These are phyloP conservation scores for Aspergillus tamarii DNA, from an alignment of 2,329 filamentous ascomycete species.

Conservation along the genomic window DNA sequence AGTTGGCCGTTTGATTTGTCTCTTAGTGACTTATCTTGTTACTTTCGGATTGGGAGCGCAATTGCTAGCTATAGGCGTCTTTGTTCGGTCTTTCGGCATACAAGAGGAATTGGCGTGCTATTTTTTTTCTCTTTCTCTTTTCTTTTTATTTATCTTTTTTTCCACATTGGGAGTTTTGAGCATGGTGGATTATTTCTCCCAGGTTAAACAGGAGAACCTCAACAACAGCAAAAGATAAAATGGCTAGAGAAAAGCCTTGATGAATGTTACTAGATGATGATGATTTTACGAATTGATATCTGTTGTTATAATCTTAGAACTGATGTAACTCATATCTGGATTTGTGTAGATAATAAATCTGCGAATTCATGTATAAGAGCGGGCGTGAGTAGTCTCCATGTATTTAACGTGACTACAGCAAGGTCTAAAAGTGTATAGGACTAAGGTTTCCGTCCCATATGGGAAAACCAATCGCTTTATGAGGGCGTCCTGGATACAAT, in stretches of 20 bases:
- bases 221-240: not conserved
- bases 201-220: not conserved
- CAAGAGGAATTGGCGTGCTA: not conserved
- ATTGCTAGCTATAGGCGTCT: conserved; percentile 3
- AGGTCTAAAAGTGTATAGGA: not conserved
- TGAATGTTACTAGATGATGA: conserved; percentile 9
- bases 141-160: no score
- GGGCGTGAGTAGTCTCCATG: no score
- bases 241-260: not conserved
- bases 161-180: conserved; percentile 2
- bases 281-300: conserved; percentile 6
- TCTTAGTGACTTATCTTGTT: conserved; percentile 1
- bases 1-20: conserved; percentile 13
- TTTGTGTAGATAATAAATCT: no score
- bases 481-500: not conserved
- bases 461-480: not conserved
- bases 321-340: no score
- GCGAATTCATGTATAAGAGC: no score
- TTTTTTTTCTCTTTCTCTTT: no score
- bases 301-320: not conserved
- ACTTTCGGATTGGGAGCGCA: not conserved
- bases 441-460: not conserved
- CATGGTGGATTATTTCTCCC: not conserved
- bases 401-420: no score
- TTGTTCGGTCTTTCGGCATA: conserved; percentile 3